A percentile compares a stretch with the other conserved stretches of the same genome.
Evolutionary conservation across 1,284 basidiomycete genomes (phyloP).

Genomic region (Moesziomyces sp.): DNA sequence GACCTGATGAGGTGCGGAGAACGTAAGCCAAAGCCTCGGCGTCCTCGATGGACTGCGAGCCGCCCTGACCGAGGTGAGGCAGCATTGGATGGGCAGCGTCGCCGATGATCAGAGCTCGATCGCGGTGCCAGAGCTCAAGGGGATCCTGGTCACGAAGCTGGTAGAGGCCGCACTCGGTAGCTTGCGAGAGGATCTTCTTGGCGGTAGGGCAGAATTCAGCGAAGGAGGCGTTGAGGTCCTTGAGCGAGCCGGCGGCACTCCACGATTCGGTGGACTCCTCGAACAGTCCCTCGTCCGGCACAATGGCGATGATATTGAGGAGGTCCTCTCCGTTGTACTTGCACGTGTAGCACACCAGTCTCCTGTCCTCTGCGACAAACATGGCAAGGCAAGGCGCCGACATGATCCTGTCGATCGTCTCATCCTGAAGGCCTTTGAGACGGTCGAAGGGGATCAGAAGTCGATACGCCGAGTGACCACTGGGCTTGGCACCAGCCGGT

Average conservation of each 20-base stretch:
- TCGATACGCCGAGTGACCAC: constrained; percentile 62
- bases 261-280: constrained; percentile 59
- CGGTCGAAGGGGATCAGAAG: constrained; percentile 40
- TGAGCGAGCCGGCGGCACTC: constrained; percentile 47
- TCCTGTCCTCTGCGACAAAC: constrained; percentile 59
- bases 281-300: constrained; percentile 56
- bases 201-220: constrained; percentile 36
- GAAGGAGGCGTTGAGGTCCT: constrained; percentile 55
- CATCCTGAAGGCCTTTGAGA: constrained; percentile 43
- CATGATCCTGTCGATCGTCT: constrained; percentile 46
- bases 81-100: constrained; percentile 65
- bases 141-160: constrained; percentile 66
- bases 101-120: constrained; percentile 61
- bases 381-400: constrained; percentile 51
- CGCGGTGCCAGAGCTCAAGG: constrained; percentile 55
- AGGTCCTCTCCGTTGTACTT: constrained; percentile 2
- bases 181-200: constrained; percentile 73
- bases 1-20: constrained; percentile 4
- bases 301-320: constrained; percentile 21
- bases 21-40: constrained; percentile 31
- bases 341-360: constrained; percentile 44
- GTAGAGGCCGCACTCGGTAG: constrained; percentile 57
- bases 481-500: constrained; percentile 38
- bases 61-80: constrained; percentile 35
- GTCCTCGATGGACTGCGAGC: constrained; percentile 35